Conservation (phyloP, 305 asterid species). For the Striga hermonthica region DNA sequence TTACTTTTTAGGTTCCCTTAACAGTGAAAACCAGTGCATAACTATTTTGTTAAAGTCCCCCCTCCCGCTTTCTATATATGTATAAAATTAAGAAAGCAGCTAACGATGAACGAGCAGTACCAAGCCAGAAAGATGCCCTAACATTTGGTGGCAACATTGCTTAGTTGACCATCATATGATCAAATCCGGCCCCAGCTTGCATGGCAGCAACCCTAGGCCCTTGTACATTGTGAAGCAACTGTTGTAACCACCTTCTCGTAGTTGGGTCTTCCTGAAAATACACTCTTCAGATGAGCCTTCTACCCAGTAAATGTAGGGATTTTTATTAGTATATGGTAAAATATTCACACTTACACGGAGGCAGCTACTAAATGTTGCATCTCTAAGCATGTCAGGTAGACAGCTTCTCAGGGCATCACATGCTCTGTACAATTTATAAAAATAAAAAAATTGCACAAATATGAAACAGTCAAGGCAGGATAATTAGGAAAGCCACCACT, state of each 20-base stretch:
- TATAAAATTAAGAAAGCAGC: background rate
- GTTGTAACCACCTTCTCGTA: constrained; percentile 78
- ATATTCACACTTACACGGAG: constrained; percentile 60
- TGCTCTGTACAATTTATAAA: constrained; percentile 52
- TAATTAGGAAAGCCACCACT: background rate
- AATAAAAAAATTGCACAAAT: constrained; percentile 2
- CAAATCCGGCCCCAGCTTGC: constrained; percentile 74
- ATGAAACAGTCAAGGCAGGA: constrained; percentile 11
- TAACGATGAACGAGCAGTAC: background rate
- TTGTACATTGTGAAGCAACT: constrained; percentile 66
- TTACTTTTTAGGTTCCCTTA: background rate
- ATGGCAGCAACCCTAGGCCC: constrained; percentile 56
- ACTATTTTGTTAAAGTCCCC: background rate
- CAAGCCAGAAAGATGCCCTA: background rate
- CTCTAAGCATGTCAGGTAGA: constrained; percentile 69
- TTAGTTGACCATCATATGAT: constrained; percentile 67
- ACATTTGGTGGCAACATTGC: background rate
- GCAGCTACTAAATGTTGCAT: constrained; percentile 66
- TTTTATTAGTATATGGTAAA: too few relatives aligned
- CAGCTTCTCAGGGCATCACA: constrained; percentile 61
- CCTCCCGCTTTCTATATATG: background rate
- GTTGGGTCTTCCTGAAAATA: constrained; percentile 78
- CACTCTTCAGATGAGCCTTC: background rate
- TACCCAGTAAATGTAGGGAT: too few relatives aligned
- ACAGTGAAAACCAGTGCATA: background rate